These are phyloP conservation scores for Chlorella sp. DNA, from an alignment of 139 green algal species.

Conservation along the genomic window DNA sequence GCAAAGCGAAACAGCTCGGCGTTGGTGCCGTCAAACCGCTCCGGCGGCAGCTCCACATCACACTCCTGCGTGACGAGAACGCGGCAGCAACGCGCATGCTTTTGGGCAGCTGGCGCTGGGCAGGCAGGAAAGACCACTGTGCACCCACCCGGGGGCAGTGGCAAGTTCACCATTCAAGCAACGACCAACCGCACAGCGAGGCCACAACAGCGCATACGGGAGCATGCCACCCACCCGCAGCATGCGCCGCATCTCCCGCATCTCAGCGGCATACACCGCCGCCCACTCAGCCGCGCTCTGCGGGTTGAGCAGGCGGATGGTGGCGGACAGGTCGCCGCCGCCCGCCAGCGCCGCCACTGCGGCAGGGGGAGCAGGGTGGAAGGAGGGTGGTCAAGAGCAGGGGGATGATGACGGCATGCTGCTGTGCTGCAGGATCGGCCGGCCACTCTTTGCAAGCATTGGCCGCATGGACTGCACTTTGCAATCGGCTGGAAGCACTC, in stretches of 20 bases:
- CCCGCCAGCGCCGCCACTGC: slow-evolving; percentile 25
- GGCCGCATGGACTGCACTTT: no score
- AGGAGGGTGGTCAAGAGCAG: not conserved
- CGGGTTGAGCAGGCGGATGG: slow-evolving; percentile 8
- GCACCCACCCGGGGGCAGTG: no score
- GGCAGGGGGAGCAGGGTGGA: not conserved
- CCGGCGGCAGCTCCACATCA: slow-evolving; percentile 29
- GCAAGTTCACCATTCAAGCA: no score
- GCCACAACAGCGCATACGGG: no score
- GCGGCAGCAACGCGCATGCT: no score
- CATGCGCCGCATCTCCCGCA: slow-evolving; percentile 59
- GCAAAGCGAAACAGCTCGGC: slow-evolving; percentile 63
- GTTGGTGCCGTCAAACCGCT: slow-evolving; percentile 44
- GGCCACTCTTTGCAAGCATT: no score
- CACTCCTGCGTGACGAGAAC: slow-evolving; percentile 17
- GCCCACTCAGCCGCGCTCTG: slow-evolving; percentile 49
- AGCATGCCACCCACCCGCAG: slow-evolving; percentile 38
- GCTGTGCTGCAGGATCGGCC: no score
- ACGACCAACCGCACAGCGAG: no score
- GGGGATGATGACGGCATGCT: not conserved
- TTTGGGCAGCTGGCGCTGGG: no score
- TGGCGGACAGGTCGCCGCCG: not conserved
- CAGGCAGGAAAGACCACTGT: no score
- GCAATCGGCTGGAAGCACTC: no score
- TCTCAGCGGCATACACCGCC: slow-evolving; percentile 35